These are phyloP conservation scores for Phytophthora palmivora DNA, from an alignment of 352 stramenopile species.

Conservation along the genomic window DNA sequence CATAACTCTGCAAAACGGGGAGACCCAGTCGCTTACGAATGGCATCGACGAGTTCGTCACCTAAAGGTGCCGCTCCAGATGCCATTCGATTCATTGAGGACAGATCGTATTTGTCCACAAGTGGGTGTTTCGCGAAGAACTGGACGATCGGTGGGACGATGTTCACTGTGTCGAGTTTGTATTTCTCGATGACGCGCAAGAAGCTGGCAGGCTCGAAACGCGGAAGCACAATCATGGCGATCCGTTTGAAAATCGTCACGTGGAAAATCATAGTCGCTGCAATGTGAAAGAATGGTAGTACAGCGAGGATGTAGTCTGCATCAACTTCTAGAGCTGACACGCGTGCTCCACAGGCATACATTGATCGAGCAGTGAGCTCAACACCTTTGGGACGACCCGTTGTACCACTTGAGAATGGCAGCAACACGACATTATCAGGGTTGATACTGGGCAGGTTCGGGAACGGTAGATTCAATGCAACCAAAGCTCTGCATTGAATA, in stretches of 20 bases:
- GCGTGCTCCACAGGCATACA: conserved; percentile 74
- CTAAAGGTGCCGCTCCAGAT: conserved; percentile 83
- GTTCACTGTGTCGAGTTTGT: conserved; percentile 40
- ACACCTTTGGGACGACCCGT: conserved; percentile 89
- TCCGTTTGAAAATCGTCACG: conserved; percentile 77
- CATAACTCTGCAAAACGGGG: conserved; percentile 55
- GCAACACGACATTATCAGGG: conserved; percentile 24
- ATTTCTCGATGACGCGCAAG: conserved; percentile 75
- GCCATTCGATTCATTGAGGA: conserved; percentile 69
- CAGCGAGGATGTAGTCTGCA: conserved; percentile 39
- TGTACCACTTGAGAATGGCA: conserved; percentile 95
- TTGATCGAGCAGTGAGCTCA: conserved; percentile 85
- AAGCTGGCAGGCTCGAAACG: conserved; percentile 92
- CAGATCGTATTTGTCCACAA: conserved; percentile 91
- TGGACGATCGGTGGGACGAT: conserved; percentile 86
- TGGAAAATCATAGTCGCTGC: conserved; percentile 90
- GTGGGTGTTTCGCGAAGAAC: conserved; percentile 81
- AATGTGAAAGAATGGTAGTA: conserved; percentile 97
- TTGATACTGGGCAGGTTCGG: conserved; percentile 22
- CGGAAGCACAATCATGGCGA: conserved; percentile 85
- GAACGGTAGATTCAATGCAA: conserved; percentile 26
- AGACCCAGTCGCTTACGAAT: conserved; percentile 65
- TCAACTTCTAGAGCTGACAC: conserved; percentile 46
- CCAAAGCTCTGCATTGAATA: conserved; percentile 32
- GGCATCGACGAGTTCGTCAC: conserved; percentile 63